These are phyloP conservation scores for Pseudovirgaria hyperparasitica DNA, from an alignment of 2,329 filamentous ascomycete species.

Conservation along the genomic window DNA sequence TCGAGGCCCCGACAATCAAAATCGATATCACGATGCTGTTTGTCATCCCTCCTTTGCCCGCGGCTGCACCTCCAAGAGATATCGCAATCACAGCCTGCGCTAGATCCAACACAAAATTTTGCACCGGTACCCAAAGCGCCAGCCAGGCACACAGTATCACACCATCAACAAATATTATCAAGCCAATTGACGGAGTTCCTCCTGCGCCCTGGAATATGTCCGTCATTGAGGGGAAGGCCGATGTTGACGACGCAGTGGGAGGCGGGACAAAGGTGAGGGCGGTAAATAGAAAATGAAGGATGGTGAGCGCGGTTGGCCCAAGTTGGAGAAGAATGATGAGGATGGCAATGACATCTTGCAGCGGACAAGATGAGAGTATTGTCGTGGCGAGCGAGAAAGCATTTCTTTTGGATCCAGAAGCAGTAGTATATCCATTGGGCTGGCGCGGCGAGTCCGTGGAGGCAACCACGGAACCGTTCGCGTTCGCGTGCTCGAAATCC, in stretches of 20 bases:
- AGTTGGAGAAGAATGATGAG: conserved; percentile 91
- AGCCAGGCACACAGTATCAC: conserved; percentile 77
- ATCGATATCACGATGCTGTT: conserved; percentile 62
- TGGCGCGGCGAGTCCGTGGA: conserved; percentile 55
- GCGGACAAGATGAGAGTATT: conserved; percentile 77
- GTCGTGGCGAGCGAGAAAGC: conserved; percentile 69
- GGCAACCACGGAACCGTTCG: conserved; percentile 21
- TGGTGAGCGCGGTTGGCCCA: conserved; percentile 72
- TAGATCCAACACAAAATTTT: conserved; percentile 78
- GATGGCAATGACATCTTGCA: conserved; percentile 92
- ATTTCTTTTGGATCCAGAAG: conserved; percentile 55
- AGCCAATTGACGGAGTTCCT: conserved; percentile 74
- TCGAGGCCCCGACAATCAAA: conserved; percentile 46
- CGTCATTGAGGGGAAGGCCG: conserved; percentile 64
- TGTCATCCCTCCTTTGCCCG: conserved; percentile 53
- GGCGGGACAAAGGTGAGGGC: conserved; percentile 85
- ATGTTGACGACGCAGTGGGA: conserved; percentile 58
- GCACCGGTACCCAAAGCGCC: conserved; percentile 74
- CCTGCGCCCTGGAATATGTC: conserved; percentile 84
- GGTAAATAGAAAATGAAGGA: conserved; percentile 86
- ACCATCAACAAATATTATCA: conserved; percentile 71
- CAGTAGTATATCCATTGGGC: conserved; percentile 51
- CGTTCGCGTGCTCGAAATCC: conserved; percentile 17
- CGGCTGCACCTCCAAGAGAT: conserved; percentile 71
- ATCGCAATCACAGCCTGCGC: conserved; percentile 90